Percentiles rank a stretch among this genome's conserved stretches.
Evolutionary conservation across 495 filamentous ascomycete species (phyloP).

Genomic region (Aspergillus haitiensis): DNA sequence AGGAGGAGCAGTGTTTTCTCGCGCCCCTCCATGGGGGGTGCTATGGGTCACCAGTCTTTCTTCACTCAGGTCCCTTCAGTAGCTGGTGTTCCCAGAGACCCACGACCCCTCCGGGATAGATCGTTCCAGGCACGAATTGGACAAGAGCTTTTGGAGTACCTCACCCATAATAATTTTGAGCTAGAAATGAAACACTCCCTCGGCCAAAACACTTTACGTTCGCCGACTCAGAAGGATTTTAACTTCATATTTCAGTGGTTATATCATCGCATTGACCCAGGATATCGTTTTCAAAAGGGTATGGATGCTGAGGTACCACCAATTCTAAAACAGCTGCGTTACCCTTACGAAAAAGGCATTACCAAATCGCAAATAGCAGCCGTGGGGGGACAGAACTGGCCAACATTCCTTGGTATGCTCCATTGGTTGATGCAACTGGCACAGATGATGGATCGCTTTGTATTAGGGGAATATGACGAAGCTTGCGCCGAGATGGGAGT

Average conservation of each 20-base stretch:
- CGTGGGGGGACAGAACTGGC: constrained; percentile 95
- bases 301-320: constrained; percentile 93
- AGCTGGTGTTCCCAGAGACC: constrained; percentile 80
- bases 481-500: constrained; percentile 83
- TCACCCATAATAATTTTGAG: constrained; percentile 90
- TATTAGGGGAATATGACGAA: constrained; percentile 75
- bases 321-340: constrained; percentile 86
- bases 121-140: constrained; percentile 77
- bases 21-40: constrained; percentile 60
- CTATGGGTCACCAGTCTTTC: constrained; percentile 78
- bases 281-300: constrained; percentile 83
- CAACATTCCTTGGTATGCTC: constrained; percentile 84
- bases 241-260: constrained; percentile 96
- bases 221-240: constrained; percentile 98
- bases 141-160: constrained; percentile 87
- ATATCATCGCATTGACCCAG: constrained; percentile 90
- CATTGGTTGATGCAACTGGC: constrained; percentile 99
- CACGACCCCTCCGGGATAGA: constrained; percentile 81
- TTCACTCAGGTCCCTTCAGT: constrained; percentile 80
- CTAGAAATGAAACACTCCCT: constrained; percentile 94
- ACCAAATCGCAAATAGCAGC: constrained; percentile 93
- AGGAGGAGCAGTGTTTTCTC: constrained; percentile 87
- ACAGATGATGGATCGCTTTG: constrained; percentile 81
- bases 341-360: constrained; percentile 90
- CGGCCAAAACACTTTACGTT: constrained; percentile 80